Conservation (phyloP, 1,284 basidiomycete genomes). For the Cystobasidium sp. region DNA sequence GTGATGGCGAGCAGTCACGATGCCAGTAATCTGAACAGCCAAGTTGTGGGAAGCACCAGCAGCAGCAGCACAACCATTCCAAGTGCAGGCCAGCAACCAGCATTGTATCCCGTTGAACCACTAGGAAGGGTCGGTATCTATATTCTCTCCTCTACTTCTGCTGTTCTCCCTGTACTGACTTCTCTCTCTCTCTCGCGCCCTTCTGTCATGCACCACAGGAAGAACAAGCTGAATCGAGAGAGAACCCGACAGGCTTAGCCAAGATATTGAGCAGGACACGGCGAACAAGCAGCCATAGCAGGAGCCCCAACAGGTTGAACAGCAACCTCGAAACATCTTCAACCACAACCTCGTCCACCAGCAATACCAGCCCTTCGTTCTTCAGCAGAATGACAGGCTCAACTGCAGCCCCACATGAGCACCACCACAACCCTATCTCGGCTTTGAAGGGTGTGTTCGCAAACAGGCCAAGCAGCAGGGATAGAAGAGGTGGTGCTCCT, state of each 20-base stretch:
- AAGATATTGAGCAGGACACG: constrained; percentile 26
- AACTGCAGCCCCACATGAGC: constrained; percentile 37
- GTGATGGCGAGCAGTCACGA: too few relatives aligned
- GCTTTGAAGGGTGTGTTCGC: constrained; percentile 29
- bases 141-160: too few relatives aligned
- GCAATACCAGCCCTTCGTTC: neutral
- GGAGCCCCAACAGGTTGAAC: constrained; percentile 13
- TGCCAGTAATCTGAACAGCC: too few relatives aligned
- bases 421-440: constrained; percentile 25
- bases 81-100: too few relatives aligned
- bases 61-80: too few relatives aligned
- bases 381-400: constrained; percentile 32
- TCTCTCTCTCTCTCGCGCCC: neutral
- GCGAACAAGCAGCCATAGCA: constrained; percentile 23
- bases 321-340: neutral
- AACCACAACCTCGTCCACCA: neutral
- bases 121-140: too few relatives aligned
- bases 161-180: too few relatives aligned
- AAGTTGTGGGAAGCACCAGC: too few relatives aligned
- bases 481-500: constrained; percentile 4
- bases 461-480: constrained; percentile 31
- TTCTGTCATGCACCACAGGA: neutral
- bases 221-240: neutral
- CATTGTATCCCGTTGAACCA: too few relatives aligned
- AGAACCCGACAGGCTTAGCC: constrained; percentile 26